Evolutionary conservation across 768 basidiomycete species (phyloP).

Genomic region (Rhodotorula babjevae): DNA sequence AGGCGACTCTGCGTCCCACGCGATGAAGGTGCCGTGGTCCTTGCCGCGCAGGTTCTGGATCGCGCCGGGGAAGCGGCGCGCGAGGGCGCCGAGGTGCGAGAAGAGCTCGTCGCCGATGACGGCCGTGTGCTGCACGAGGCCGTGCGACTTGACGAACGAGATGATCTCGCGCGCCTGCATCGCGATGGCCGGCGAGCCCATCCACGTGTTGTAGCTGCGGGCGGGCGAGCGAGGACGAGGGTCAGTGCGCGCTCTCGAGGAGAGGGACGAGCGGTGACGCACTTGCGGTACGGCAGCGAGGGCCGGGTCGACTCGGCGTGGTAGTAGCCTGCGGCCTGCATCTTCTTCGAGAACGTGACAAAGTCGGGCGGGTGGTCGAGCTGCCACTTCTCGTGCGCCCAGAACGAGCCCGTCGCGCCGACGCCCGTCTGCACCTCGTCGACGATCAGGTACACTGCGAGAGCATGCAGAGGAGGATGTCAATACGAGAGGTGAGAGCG

Average conservation of each 20-base stretch:
- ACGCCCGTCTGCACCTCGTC: conserved; percentile 52
- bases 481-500: no score
- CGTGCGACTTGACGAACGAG: conserved; percentile 46
- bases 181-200: conserved; percentile 48
- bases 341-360: conserved; percentile 51
- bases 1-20: conserved; percentile 47
- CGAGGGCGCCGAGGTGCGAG: conserved; percentile 36
- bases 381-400: conserved; percentile 52
- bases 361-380: conserved; percentile 47
- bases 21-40: conserved; percentile 48
- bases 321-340: conserved; percentile 50
- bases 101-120: conserved; percentile 45
- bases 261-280: background rate
- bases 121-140: conserved; percentile 47
- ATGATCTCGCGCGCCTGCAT: conserved; percentile 49
- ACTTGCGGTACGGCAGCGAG: conserved; percentile 45
- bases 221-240: no score
- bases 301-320: conserved; percentile 48
- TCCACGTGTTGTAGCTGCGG: conserved; percentile 45
- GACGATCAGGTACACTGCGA: conserved; percentile 49
- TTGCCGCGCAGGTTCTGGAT: conserved; percentile 44
- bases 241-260: background rate
- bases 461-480: no score
- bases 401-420: conserved; percentile 51
- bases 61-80: conserved; percentile 2